Base-by-base conservation (phyloP, 768 basidiomycete species). In the Leccinum barrowsii region DNA sequence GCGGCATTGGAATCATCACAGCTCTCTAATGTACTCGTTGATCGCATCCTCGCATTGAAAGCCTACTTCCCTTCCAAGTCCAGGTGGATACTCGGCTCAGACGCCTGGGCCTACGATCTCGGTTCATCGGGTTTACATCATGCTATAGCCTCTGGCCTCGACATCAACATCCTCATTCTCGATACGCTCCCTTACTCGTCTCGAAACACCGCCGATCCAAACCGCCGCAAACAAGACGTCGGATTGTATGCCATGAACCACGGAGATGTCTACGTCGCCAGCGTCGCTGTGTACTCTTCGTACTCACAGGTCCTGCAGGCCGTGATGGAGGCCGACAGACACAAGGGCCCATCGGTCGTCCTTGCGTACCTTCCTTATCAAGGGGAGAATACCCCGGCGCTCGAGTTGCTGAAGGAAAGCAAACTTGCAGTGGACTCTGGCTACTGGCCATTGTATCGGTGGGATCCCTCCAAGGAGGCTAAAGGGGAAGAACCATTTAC, bases 201-300 rank as follows among this genome's bases (percentile, higher is more conserved):
- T 35, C 87, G 93, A 55, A 85, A 87, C 67, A 73, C 79, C 24
- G 79, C 75, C 5, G 90, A 89, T 63, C 86, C 84, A 10, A 80
- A 82, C 60, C 85, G 92, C 59, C 40, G 40, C 32, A 98, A 98
- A 76, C 95, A 94, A 68, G 97, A 99, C 73, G 90, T 95, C 52
- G 97, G 96, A 3, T 78, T 99, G 52, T 99, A 99, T 68, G 97
- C 96, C 24, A 94, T 98, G 90, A 98, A 97, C 76, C 90, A 97
- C 72, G 96, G 96, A 11, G 90, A 94, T 69, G 93, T 94, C 59
- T 99, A 91, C 70, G 97, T 97, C 56, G 94, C 95, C 8, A 94
- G 92, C 67, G 83, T 96, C 35, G 97, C 97, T 4, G 87, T 98
- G 59, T 98, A 96, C 76, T 92, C 94, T 26, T 96, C 94, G 17